Evolutionary conservation across 129 eudicot genomes (phyloP), one percentile per base, ranked within the genome.

Genomic region (Solidago caesia): DNA sequence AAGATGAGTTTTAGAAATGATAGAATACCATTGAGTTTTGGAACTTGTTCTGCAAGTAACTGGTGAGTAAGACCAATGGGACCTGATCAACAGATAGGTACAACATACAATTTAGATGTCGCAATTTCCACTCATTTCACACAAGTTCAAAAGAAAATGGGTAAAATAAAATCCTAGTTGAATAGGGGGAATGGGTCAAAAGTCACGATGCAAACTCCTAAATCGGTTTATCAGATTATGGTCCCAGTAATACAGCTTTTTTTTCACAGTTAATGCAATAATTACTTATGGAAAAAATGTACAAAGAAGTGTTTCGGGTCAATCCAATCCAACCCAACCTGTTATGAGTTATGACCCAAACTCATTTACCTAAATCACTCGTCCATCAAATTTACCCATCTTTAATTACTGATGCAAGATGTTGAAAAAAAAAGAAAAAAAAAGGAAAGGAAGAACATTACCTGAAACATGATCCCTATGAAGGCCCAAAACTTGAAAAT

Each of bases 401-500:
- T 16, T 16, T 8, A 27, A 47, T 68, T 10, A 5, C 16, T 47
- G 59, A 4, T 68, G 11, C 15, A 47, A 68, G 39, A 33, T 33
- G 39, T 21, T 29, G 27, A 51, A 10, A 49, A 21, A 68, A 52
- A 8, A 71, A 67, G 12, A 4, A 44, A 10, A 1, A 60, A 51
- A 15, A 9, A 33, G 13, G 12, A 8, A 2, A 47, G 25, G 56
- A 14, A 52, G n/a, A 16, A 49, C 67, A 39, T 82, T 91, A 92
- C 97, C 97, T 92, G 97, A 51, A 92, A 71, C 97, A 92, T 87
- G 73, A 92, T 92, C 72, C 91, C 96, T 6, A 87, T 74, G 77
- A 92, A 92, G 47, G 97, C 97, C 97, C 97, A 92, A 65, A 92
- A 87, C 75, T 92, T 89, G 86, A 89, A 92, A 15, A 89, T 87